Conservation (phyloP, 2,329 filamentous ascomycete genomes). For the Penicillium sp. region DNA sequence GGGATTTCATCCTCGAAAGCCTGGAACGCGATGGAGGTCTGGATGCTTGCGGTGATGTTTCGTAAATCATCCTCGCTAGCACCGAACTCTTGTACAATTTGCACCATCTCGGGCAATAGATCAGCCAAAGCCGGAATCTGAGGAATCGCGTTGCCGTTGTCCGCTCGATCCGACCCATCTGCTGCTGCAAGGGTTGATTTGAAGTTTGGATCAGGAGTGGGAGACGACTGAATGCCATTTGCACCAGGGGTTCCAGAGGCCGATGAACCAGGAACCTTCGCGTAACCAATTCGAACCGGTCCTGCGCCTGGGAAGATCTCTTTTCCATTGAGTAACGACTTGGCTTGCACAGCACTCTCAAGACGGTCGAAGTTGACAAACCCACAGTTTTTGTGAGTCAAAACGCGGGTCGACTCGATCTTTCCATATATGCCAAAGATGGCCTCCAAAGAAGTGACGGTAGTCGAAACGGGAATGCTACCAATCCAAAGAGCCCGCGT, state of each 20-base stretch:
- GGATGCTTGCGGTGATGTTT: conserved; percentile 70
- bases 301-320: conserved; percentile 98
- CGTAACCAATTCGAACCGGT: conserved; percentile 92
- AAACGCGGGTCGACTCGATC: conserved; percentile 85
- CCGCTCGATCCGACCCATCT: conserved; percentile 33
- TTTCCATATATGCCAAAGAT: conserved; percentile 93
- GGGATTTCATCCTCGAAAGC: conserved; percentile 79
- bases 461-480: conserved; percentile 95
- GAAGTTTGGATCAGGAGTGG: conserved; percentile 80
- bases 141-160: conserved; percentile 39
- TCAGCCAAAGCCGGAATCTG: conserved; percentile 72
- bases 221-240: conserved; percentile 83
- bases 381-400: conserved; percentile 98
- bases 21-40: conserved; percentile 72
- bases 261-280: conserved; percentile 87
- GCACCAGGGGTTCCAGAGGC: conserved; percentile 77
- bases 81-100: conserved; percentile 86
- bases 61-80: conserved; percentile 74
- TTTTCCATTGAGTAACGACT: conserved; percentile 85
- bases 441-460: conserved; percentile 87
- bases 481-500: conserved; percentile 95
- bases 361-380: conserved; percentile 96
- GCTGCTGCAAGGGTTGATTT: conserved; percentile 30
- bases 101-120: conserved; percentile 76
- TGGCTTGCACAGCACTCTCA: conserved; percentile 87